A percentile compares a stretch with the other conserved stretches of the same genome.
phyloP scores from a whole-genome alignment of 495 filamentous ascomycete species.

The Diplogelasinospora grovesii region DNA sequence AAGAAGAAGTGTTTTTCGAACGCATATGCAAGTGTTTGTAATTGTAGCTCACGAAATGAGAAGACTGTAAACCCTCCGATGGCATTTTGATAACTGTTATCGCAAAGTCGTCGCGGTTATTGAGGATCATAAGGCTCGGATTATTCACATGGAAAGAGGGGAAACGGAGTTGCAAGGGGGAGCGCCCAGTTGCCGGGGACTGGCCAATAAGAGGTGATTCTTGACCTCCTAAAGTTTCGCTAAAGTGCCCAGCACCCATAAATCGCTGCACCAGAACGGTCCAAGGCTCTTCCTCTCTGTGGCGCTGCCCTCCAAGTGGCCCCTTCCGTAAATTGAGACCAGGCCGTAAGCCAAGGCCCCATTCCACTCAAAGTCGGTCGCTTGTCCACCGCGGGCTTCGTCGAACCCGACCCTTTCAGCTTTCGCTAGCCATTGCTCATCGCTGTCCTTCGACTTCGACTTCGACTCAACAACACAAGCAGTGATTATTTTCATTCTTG shows the following conservation, averaged over 20 bases:
- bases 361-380: slow-evolving; percentile 18
- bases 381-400: slow-evolving; percentile 6
- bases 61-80: no score
- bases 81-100: no score
- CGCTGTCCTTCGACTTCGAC: slow-evolving; percentile 14
- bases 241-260: slow-evolving; percentile 16
- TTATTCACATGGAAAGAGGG: no score
- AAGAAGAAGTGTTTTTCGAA: no score
- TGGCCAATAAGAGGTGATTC: slow-evolving; percentile 15
- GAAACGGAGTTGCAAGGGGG: no score
- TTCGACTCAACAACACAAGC: slow-evolving; percentile 9
- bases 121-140: no score
- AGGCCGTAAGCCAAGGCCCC: slow-evolving; percentile 16
- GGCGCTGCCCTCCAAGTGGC: slow-evolving; percentile 19
- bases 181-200: no score
- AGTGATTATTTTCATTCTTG: slow-evolving; percentile 3
- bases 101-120: no score
- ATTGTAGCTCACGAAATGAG: no score
- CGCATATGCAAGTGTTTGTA: no score
- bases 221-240: slow-evolving; percentile 25
- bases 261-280: slow-evolving; percentile 14
- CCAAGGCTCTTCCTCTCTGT: slow-evolving; percentile 7
- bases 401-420: slow-evolving; percentile 13
- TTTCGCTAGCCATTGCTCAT: slow-evolving; percentile 13
- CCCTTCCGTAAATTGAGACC: slow-evolving; percentile 28